These are phyloP conservation scores for Calamus simplicifolius DNA, from an alignment of 176 grass and related monocot genomes.

Conservation along the genomic window DNA sequence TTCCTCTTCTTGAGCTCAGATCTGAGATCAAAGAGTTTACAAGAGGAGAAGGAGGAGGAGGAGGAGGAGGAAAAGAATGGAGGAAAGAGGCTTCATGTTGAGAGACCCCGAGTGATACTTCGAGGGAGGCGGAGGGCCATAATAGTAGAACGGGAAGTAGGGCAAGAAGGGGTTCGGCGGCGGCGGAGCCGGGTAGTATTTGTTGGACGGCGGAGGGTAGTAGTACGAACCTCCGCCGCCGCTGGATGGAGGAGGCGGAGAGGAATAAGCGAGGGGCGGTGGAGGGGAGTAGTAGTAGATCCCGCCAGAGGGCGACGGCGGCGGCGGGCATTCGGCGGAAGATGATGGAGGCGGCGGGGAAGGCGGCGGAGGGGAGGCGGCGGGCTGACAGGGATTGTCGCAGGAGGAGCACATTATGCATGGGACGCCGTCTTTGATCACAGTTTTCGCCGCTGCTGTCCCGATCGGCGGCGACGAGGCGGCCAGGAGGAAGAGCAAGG, in stretches of 20 bases:
- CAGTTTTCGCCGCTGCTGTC: too few species aligned
- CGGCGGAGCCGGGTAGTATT: slow-evolving; percentile 45
- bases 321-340: not conserved
- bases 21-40: too few species aligned
- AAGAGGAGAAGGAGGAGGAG: not conserved
- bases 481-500: too few species aligned
- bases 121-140: slow-evolving; percentile 62
- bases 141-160: slow-evolving; percentile 97
- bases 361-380: slow-evolving; percentile 42
- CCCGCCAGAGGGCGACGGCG: slow-evolving; percentile 5
- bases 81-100: not conserved
- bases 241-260: slow-evolving; percentile 24
- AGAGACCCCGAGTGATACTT: slow-evolving; percentile 9
- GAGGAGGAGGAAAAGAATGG: not conserved
- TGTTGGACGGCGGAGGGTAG: not conserved
- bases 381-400: slow-evolving; percentile 73
- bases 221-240: slow-evolving; percentile 8
- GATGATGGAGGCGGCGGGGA: slow-evolving; percentile 28
- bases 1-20: too few species aligned
- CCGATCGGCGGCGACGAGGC: too few species aligned
- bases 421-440: too few species aligned
- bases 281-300: slow-evolving; percentile 5
- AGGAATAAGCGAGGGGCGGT: slow-evolving; percentile 6
- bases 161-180: slow-evolving; percentile 94
- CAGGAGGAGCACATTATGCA: slow-evolving; percentile 14